A percentile compares a stretch with the other conserved stretches of the same genome.
Evolutionary conservation across 2,329 filamentous ascomycete species (phyloP).

Genomic region (Claviceps pusilla): DNA sequence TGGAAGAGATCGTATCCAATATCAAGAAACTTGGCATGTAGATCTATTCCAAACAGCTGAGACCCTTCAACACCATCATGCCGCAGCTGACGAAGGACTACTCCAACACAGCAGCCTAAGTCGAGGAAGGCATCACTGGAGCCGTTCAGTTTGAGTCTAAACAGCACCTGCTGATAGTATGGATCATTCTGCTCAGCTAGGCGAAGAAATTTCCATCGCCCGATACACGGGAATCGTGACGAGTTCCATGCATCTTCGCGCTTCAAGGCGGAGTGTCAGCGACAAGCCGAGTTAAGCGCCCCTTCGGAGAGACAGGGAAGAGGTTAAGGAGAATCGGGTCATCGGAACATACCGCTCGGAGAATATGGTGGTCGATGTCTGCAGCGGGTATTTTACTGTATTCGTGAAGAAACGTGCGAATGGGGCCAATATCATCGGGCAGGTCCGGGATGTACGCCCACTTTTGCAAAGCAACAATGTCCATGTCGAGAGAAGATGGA

Average conservation of each 20-base stretch:
- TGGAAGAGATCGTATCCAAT: conserved; percentile 51
- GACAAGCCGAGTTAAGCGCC: too few relatives aligned
- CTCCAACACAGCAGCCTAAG: conserved; percentile 36
- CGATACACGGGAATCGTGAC: conserved; percentile 29
- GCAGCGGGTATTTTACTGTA: conserved; percentile 24
- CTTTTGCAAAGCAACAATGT: conserved; percentile 19
- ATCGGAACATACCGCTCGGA: conserved; percentile 14
- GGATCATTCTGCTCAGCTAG: conserved; percentile 26
- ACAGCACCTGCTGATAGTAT: conserved; percentile 27
- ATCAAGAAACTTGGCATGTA: conserved; percentile 35
- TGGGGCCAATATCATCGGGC: conserved; percentile 22
- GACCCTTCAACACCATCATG: conserved; percentile 32
- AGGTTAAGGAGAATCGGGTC: background rate
- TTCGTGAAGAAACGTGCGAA: conserved; percentile 21
- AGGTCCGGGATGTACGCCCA: conserved; percentile 24
- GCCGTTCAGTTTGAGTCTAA: conserved; percentile 23
- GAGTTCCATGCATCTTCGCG: conserved; percentile 31
- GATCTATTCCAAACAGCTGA: conserved; percentile 35
- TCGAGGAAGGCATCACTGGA: conserved; percentile 30
- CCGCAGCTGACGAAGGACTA: conserved; percentile 33
- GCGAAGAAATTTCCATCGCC: conserved; percentile 34
- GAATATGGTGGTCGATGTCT: conserved; percentile 22
- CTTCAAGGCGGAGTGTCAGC: conserved; percentile 13
- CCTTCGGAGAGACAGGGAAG: background rate
- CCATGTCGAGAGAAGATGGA: conserved; percentile 13